Conservation (phyloP, 257 asterid genomes). For the Solanum ossicruentum region DNA sequence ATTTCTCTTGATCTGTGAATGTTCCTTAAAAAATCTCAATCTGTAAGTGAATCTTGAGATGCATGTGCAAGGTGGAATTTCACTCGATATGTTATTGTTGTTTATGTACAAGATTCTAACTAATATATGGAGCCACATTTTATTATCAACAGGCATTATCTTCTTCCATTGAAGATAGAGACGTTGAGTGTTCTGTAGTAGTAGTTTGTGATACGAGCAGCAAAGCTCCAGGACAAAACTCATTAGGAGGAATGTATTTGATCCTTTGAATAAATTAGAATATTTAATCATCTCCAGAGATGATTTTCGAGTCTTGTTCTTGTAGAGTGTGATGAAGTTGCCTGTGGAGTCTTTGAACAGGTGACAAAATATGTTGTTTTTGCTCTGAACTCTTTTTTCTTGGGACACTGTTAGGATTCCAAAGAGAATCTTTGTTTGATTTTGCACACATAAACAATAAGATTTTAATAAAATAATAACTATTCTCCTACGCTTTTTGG, state of each 20-base stretch:
- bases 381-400: constrained; percentile 29
- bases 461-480: background rate
- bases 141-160: background rate
- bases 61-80: background rate
- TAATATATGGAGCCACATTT: no score
- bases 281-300: constrained; percentile 4
- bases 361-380: constrained; percentile 13
- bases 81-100: no score
- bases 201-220: background rate
- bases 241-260: constrained; percentile 18
- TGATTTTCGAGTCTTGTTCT: background rate
- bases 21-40: background rate
- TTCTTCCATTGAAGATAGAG: background rate
- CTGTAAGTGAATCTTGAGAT: background rate
- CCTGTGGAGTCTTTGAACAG: constrained; percentile 15
- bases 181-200: background rate
- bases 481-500: background rate
- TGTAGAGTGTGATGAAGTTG: constrained; percentile 4
- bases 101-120: no score
- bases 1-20: background rate
- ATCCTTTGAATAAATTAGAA: constrained; percentile 15
- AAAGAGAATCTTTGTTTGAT: background rate
- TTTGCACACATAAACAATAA: background rate
- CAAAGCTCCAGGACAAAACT: constrained; percentile 41
- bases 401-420: constrained; percentile 13